Percentiles rank a stretch among this genome's conserved stretches.
These are phyloP conservation scores for Dioscorea dumetorum DNA, from an alignment of 106 monocot species.

Conservation along the genomic window DNA sequence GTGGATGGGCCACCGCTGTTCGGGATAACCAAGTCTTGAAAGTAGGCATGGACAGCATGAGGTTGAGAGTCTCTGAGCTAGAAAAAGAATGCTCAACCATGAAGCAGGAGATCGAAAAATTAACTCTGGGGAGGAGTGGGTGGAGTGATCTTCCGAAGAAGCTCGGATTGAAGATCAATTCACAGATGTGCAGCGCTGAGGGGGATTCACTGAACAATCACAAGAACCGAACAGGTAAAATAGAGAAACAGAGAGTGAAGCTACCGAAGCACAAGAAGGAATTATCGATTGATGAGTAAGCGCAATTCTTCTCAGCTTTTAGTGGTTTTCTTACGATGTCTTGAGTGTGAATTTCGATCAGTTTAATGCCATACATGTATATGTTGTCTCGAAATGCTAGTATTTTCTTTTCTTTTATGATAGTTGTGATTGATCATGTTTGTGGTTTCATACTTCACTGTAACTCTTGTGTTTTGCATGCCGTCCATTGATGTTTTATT, in stretches of 20 bases:
- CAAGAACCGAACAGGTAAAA: background rate
- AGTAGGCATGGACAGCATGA: conserved; percentile 42
- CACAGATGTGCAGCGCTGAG: conserved; percentile 39
- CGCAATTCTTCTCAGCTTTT: background rate
- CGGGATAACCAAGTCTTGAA: conserved; percentile 44
- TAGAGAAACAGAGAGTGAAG: background rate
- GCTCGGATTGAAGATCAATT: conserved; percentile 35
- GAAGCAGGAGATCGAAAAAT: conserved; percentile 38
- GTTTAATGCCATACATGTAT: no score
- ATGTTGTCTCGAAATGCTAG: no score
- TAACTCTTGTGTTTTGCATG: no score
- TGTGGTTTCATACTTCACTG: no score
- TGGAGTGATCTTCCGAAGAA: conserved; percentile 28
- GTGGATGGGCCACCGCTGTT: conserved; percentile 30
- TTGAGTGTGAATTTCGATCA: no score
- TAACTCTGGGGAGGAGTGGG: conserved; percentile 16
- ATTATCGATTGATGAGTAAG: background rate
- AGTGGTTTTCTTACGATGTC: no score
- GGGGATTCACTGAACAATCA: conserved; percentile 19
- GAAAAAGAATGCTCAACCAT: conserved; percentile 42
- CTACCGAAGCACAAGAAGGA: conserved; percentile 5
- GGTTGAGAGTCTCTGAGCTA: conserved; percentile 33
- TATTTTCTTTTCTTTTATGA: no score
- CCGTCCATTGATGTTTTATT: no score
- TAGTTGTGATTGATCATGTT: no score